Conservation (phyloP, 345 rosid species). For the Euphorbia peplus region DNA sequence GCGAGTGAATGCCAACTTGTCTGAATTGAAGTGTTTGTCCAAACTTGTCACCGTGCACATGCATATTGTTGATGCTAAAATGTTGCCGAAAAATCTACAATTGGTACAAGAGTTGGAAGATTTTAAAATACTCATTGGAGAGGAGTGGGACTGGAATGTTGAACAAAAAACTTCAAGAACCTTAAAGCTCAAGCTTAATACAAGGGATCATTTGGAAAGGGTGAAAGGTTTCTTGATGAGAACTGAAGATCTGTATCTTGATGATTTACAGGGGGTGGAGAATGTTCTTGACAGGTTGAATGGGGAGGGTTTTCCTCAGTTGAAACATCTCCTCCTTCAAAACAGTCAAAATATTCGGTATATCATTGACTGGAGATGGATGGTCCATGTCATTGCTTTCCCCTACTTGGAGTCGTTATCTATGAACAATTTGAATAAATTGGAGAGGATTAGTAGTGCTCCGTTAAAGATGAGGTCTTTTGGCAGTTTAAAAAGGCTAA, state of each 20-base stretch:
- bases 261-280: constrained; percentile 7
- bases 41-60: neutral
- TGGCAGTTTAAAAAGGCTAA: constrained; percentile 9
- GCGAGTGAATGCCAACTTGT: constrained; percentile 15
- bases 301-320: constrained; percentile 12
- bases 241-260: constrained; percentile 17
- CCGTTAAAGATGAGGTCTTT: constrained; percentile 1
- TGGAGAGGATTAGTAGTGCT: constrained; percentile 12
- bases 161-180: neutral
- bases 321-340: constrained; percentile 19
- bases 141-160: too few species aligned
- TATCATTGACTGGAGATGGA: neutral
- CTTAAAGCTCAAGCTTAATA: constrained; percentile 18
- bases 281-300: constrained; percentile 12
- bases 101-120: too few species aligned
- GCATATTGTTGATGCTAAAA: neutral
- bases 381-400: neutral
- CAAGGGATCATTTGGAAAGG: neutral
- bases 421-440: constrained; percentile 4
- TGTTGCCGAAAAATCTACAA: neutral
- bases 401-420: constrained; percentile 10
- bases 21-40: constrained; percentile 8
- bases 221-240: constrained; percentile 8
- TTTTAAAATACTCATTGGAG: too few species aligned
- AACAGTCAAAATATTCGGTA: constrained; percentile 1